Conservation (phyloP, 2,329 filamentous ascomycete genomes). For the Acephala macrosclerotiorum region DNA sequence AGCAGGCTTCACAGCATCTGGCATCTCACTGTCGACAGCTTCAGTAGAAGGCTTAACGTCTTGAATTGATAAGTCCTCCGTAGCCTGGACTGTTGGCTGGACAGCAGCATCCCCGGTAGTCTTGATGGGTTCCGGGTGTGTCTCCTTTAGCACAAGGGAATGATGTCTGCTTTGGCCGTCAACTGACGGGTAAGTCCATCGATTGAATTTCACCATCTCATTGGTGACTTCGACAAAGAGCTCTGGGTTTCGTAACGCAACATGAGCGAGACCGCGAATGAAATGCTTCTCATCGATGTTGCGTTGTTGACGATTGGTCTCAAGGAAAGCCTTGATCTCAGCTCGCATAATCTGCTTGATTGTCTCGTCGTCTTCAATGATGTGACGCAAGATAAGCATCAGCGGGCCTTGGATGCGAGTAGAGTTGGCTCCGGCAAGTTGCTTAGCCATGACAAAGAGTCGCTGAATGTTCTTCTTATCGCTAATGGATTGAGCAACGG, state of each 20-base stretch:
- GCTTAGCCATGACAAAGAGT: slow-evolving; percentile 94
- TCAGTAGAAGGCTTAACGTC: slow-evolving; percentile 69
- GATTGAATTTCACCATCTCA: slow-evolving; percentile 78
- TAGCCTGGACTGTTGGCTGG: slow-evolving; percentile 44
- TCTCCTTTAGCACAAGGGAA: slow-evolving; percentile 45
- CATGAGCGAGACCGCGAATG: slow-evolving; percentile 77
- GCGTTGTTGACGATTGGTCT: slow-evolving; percentile 58
- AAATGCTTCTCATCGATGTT: slow-evolving; percentile 75
- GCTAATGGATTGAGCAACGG: slow-evolving; percentile 77
- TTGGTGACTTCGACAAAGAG: slow-evolving; percentile 89
- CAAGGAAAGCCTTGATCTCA: slow-evolving; percentile 84
- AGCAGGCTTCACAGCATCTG: slow-evolving; percentile 68
- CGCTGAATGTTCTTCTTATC: slow-evolving; percentile 90
- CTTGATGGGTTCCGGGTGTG: slow-evolving; percentile 26
- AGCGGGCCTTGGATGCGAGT: slow-evolving; percentile 69
- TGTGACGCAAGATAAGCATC: slow-evolving; percentile 87
- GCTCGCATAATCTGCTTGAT: slow-evolving; percentile 90
- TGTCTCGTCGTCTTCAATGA: slow-evolving; percentile 92
- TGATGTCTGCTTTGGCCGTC: slow-evolving; percentile 51
- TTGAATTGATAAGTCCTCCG: slow-evolving; percentile 46
- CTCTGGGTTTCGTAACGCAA: slow-evolving; percentile 82
- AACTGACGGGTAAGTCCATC: slow-evolving; percentile 57
- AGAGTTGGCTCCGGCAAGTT: slow-evolving; percentile 81
- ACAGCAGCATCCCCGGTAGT: slow-evolving; percentile 40
- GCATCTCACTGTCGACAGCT: slow-evolving; percentile 63